These are phyloP conservation scores for Cicer judaicum DNA, from an alignment of 306 rosid species.

Conservation along the genomic window DNA sequence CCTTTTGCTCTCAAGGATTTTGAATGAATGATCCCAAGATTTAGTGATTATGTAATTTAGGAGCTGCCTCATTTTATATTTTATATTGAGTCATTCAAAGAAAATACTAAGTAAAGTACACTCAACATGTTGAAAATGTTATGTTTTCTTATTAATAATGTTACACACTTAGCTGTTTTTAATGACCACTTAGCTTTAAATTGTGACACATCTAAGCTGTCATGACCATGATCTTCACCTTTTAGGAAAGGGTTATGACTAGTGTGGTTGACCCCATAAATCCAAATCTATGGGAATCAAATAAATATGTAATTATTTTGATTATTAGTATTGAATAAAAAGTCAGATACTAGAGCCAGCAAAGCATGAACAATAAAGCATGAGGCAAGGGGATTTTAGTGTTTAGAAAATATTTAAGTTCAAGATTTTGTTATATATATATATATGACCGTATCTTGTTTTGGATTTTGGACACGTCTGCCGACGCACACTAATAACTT, in stretches of 20 bases:
- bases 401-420: slow-evolving; percentile 20
- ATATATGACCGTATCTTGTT: slow-evolving; percentile 28
- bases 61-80: slow-evolving; percentile 10
- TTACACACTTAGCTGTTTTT: background rate
- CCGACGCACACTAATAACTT: slow-evolving; percentile 25
- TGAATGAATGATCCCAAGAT: slow-evolving; percentile 29
- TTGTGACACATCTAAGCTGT: slow-evolving; percentile 44
- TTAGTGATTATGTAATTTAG: background rate
- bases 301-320: background rate
- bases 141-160: background rate
- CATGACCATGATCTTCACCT: slow-evolving; percentile 39
- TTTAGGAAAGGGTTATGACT: slow-evolving; percentile 14
- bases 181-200: background rate
- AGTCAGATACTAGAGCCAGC: slow-evolving; percentile 33
- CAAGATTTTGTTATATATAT: slow-evolving; percentile 43
- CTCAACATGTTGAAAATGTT: slow-evolving; percentile 26
- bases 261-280: slow-evolving; percentile 42
- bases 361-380: slow-evolving; percentile 25
- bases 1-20: background rate
- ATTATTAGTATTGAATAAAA: slow-evolving; percentile 18
- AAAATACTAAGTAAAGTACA: slow-evolving; percentile 21
- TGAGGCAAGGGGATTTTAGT: slow-evolving; percentile 12
- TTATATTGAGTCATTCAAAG: slow-evolving; percentile 8
- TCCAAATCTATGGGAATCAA: slow-evolving; percentile 40
- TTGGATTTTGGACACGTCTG: slow-evolving; percentile 17